Conservation (phyloP, 805 yeast genomes). For the Kodamaea laetipori region DNA sequence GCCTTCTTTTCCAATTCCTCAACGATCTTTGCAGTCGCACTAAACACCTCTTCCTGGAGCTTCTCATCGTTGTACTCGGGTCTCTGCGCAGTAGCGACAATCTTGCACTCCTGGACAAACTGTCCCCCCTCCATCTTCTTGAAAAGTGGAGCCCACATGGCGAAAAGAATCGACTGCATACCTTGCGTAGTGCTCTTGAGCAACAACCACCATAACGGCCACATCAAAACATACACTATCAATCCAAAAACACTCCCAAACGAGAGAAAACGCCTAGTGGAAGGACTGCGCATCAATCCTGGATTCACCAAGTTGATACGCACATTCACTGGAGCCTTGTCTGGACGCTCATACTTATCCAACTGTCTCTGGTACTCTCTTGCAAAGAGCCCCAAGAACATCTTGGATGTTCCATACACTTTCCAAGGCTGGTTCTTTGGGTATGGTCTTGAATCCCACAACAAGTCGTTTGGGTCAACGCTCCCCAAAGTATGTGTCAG, state of each 20-base stretch:
- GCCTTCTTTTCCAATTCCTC: conserved; percentile 65
- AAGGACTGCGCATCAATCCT: conserved; percentile 86
- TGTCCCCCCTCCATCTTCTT: conserved; percentile 64
- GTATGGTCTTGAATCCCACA: conserved; percentile 62
- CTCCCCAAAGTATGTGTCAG: conserved; percentile 73
- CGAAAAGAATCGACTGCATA: conserved; percentile 72
- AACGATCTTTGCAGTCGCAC: conserved; percentile 60
- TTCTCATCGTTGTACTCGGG: conserved; percentile 63
- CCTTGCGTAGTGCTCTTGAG: conserved; percentile 78
- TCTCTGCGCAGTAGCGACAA: conserved; percentile 52
- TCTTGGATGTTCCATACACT: conserved; percentile 79
- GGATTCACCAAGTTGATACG: conserved; percentile 82
- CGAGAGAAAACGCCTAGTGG: conserved; percentile 75
- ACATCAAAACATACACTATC: conserved; percentile 59
- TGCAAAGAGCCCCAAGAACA: conserved; percentile 74
- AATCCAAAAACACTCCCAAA: conserved; percentile 72
- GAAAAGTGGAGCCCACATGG: conserved; percentile 71
- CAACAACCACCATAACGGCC: conserved; percentile 83
- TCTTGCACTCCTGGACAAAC: conserved; percentile 70
- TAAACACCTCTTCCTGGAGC: conserved; percentile 61
- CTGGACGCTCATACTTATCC: conserved; percentile 61
- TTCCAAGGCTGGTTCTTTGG: conserved; percentile 68
- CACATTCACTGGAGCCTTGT: conserved; percentile 69
- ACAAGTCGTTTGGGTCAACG: conserved; percentile 61
- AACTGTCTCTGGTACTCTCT: conserved; percentile 73